phyloP scores from a whole-genome alignment of 169 alveolate species.

The Eimeria necatrix region DNA sequence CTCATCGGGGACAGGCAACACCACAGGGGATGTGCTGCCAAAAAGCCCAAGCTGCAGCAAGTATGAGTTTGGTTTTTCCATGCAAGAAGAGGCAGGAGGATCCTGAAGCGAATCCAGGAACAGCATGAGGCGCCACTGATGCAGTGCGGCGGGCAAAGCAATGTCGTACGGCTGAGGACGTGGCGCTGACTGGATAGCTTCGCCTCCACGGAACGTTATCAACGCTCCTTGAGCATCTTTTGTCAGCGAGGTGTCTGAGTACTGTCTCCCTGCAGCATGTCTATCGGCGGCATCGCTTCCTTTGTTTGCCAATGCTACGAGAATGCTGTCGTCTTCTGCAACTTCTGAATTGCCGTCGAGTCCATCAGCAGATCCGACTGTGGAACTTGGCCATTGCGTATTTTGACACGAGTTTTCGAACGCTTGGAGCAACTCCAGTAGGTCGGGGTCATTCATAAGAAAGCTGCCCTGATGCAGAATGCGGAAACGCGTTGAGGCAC shows the following conservation, averaged over 20 bases:
- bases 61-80: constrained; percentile 13
- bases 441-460: constrained; percentile 76
- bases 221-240: constrained; percentile 67
- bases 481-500: not conserved
- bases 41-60: constrained; percentile 52
- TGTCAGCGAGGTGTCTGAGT: constrained; percentile 32
- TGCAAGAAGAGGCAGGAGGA: constrained; percentile 20
- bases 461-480: constrained; percentile 65
- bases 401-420: constrained; percentile 78
- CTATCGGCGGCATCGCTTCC: not conserved
- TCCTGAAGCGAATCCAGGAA: constrained; percentile 79
- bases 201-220: constrained; percentile 74
- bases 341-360: constrained; percentile 10
- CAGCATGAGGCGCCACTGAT: constrained; percentile 83
- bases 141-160: constrained; percentile 74
- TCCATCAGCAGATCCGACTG: constrained; percentile 7
- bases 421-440: constrained; percentile 75
- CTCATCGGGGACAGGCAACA: constrained; percentile 53
- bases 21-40: constrained; percentile 70
- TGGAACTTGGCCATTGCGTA: not conserved
- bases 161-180: constrained; percentile 45
- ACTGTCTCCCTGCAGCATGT: not conserved
- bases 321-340: constrained; percentile 20
- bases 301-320: constrained; percentile 31
- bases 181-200: constrained; percentile 76